Base-by-base conservation (phyloP, 2,329 filamentous ascomycete genomes). In the Colletotrichum tabaci region DNA sequence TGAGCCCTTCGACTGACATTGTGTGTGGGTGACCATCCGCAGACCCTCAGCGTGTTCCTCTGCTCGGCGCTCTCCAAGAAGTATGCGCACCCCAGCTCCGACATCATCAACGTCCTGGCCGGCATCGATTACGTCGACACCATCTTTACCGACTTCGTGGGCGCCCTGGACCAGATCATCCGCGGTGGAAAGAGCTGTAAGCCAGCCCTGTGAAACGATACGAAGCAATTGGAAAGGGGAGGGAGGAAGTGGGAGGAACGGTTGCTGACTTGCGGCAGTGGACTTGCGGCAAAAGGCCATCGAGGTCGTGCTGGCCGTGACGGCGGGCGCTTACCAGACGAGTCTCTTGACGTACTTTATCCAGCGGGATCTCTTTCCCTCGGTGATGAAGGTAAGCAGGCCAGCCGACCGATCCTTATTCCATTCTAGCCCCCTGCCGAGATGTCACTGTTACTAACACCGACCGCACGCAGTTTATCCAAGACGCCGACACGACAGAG, bases 281-380 rank as follows among this genome's bases (percentile, higher is more conserved):
- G 89, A 93, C 49, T 79, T 96, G 62, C 91, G 95, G 68, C 88
- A 91, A 75, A 95, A 94, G 79, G 96, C 95, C 9, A 89, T 98
- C 40, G 88, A 93, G 76, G 92, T 94, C 53, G 91, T 95, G 9
- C 87, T 98, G 70, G 92, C 95, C 16, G 91, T 98, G 67, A 93
- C 94, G 8, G 94, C 95, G 12, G 95, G 96, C n/a, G 95, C 95
- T 67, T 98, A 98, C 81, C 95, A 97, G 82, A 98, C 96, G 4
- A 96, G 94, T 58, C 87, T 99, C 26, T 88, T 98, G 66, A 97
- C 95, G 1, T 99, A 98, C 82, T 94, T 99, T 78, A 96, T 96
- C 50, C 95, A 98, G 79, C 88, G 94, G 75, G 96, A 99, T 80
- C 87, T 98, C 46, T 99, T 99, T 78, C 96, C 96, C 23, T 92